Percentiles rank a stretch among this genome's conserved stretches.
phyloP scores from a whole-genome alignment of 2,329 filamentous ascomycete species.

The Pseudonectria foliicola region DNA sequence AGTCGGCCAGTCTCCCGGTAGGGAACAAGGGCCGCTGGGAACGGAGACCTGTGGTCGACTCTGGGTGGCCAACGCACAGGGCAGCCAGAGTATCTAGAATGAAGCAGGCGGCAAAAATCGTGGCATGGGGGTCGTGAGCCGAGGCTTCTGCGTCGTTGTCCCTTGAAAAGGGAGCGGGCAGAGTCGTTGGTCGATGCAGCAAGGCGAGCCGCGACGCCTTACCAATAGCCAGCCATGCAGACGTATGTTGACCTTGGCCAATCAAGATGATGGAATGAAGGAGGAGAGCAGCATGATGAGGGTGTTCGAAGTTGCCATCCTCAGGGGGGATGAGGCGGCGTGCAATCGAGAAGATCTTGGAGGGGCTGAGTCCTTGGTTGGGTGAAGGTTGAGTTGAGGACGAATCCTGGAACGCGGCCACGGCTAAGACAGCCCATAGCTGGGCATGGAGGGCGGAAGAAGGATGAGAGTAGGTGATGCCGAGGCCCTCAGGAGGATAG shows the following conservation, averaged over 20 bases:
- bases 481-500: constrained; percentile 32
- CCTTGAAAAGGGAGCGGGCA: constrained; percentile 16
- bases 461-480: constrained; percentile 22
- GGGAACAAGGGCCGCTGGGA: constrained; percentile 11
- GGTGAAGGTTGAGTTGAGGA: constrained; percentile 11
- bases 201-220: constrained; percentile 46
- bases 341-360: constrained; percentile 44
- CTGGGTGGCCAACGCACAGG: constrained; percentile 36
- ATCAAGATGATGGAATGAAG: constrained; percentile 57
- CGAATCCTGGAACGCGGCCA: constrained; percentile 49
- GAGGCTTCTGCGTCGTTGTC: constrained; percentile 7
- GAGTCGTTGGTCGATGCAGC: constrained; percentile 14
- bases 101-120: constrained; percentile 47
- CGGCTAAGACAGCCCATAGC: constrained; percentile 52
- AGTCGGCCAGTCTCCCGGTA: constrained; percentile 6
- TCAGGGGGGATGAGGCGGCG: constrained; percentile 41
- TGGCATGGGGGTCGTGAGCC: constrained; percentile 9
- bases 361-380: constrained; percentile 5
- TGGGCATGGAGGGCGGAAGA: constrained; percentile 41
- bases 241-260: constrained; percentile 45
- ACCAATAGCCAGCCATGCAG: constrained; percentile 59
- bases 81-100: constrained; percentile 54
- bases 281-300: constrained; percentile 33
- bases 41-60: constrained; percentile 14
- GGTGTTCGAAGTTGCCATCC: constrained; percentile 40